Evolutionary conservation across 805 yeast species (phyloP), one percentile per base, ranked within the genome.

Genomic region (Debaryomyces prosopidis): DNA sequence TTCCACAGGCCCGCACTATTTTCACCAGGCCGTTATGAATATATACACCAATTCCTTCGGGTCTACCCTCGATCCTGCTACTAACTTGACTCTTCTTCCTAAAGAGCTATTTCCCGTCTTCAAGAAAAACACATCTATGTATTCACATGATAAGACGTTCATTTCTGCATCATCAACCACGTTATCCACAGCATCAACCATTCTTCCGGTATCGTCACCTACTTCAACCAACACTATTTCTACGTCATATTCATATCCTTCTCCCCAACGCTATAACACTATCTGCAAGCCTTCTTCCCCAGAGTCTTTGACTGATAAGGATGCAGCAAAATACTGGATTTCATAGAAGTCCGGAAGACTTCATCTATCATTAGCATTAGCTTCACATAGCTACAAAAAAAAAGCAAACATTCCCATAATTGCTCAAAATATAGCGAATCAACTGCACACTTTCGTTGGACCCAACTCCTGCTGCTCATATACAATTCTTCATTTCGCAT

Each of bases 1-100:
- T 42, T 50, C 64, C 14, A 52, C 52, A 35, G 71, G 71, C 27
- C 66, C 68, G 3, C 66, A 59, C 48, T 59, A 49, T 39, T 51
- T 67, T 11, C 62, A 49, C 50, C 51, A 58, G 5, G 12, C 33
- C 6, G 33, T 30, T 8, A 14, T 30, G 7, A 30, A 30, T 14
- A 14, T 30, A 6, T 30, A 30, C 16, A 14, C 33, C 16, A 30
- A 14, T 11, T 30, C 33, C 8, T 30, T 12, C 12, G 14, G 16
- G 6, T 14, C 16, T 7, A n/a, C 33, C 14, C 16, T 30, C 14
- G 16, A 14, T 14, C 16, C 16, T 6, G 33, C 16, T 4, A 30
- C 9, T 2, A 30, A 12, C 33, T 12, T 14, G 16, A n/a, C 33
- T 4, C 14, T 30, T 6, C 33, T 30, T 11, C 16, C 14, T n/a